A percentile compares a stretch with the other conserved stretches of the same genome.
These are phyloP conservation scores for Phytophthora cryptogea DNA, from an alignment of 352 stramenopile genomes.

Conservation along the genomic window DNA sequence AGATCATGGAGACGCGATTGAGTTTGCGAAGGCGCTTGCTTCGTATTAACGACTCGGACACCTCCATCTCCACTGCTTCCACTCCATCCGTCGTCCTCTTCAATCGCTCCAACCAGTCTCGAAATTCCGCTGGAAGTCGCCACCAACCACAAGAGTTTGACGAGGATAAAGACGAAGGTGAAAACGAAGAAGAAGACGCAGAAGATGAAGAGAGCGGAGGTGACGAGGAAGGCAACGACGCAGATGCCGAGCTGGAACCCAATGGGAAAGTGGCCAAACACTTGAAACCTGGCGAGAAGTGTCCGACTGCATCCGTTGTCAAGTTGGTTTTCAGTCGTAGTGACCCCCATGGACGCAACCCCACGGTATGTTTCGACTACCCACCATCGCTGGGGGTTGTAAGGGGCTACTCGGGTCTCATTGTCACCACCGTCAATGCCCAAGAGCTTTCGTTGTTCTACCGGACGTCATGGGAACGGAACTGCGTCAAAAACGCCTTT, in stretches of 20 bases:
- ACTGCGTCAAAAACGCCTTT: slow-evolving; percentile 93
- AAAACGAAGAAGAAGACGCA: slow-evolving; percentile 45
- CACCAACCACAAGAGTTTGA: slow-evolving; percentile 27
- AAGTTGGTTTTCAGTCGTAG: slow-evolving; percentile 63
- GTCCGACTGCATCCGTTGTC: slow-evolving; percentile 37
- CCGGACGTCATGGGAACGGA: slow-evolving; percentile 91
- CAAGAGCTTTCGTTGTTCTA: slow-evolving; percentile 59
- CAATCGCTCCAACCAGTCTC: slow-evolving; percentile 11
- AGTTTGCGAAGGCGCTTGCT: slow-evolving; percentile 29
- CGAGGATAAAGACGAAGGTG: slow-evolving; percentile 27
- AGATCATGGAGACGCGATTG: slow-evolving; percentile 34
- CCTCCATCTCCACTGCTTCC: not conserved
- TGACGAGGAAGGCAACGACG: slow-evolving; percentile 34
- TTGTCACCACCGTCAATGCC: slow-evolving; percentile 46
- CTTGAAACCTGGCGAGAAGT: slow-evolving; percentile 38
- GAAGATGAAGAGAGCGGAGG: slow-evolving; percentile 49
- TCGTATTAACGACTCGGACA: slow-evolving; percentile 36
- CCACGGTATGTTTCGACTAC: slow-evolving; percentile 92
- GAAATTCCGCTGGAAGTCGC: not conserved
- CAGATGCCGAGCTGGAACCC: slow-evolving; percentile 3
- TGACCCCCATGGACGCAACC: slow-evolving; percentile 44
- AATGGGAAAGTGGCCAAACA: not conserved
- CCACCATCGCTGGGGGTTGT: slow-evolving; percentile 62
- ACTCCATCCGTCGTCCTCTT: not conserved
- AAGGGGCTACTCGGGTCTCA: slow-evolving; percentile 39